Base-by-base conservation (phyloP, 1,139 yeast genomes). In the Suhomyces kunorum region DNA sequence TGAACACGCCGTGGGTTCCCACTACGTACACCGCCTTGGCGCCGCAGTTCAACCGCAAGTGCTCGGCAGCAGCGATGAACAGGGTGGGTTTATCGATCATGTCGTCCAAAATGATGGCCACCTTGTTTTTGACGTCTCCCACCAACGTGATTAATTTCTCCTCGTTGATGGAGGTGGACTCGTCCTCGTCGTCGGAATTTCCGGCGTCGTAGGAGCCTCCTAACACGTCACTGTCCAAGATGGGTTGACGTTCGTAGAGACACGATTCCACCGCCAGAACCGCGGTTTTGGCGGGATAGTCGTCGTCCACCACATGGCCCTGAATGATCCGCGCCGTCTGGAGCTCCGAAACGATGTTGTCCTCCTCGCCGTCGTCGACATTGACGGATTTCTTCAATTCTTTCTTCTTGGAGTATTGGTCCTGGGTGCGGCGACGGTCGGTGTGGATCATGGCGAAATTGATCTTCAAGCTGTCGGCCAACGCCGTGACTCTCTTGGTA, bases 401-500 rank as follows among this genome's bases (percentile, higher is more conserved):
- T 52, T 63, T 65, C 39, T 62, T 68, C 50, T 63, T 66, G 38
- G 66, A 64, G 53, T 80, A 84, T 40, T 78, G 75, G 63, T 86
- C 95, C 55, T 83, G 83, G 34, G 83, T 80, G 65, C 98, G 83
- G 64, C 97, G 84, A 61, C 98, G 81, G 66, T 92, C 98, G 23
- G 98, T 92, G 62, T 94, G 98, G 53, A 94, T 92, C 98, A 94
- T 92, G 45, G 98, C 99, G 59, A 94, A 94, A 64, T 92, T 89
- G 51, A 92, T 88, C 66, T 92, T 92, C 54, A 94, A 76, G 23
- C 94, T 81, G 66, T 94, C 99, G 8, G 98, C 98, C 57, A 94
- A 73, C 2, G 97, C 94, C 24, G 99, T 94, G 39, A 92, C 99
- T 52, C 98, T 78, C 63, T 94, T 94, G 17, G 98, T 90, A 37